Evolutionary conservation across 2,329 filamentous ascomycete species (phyloP), one percentile per base, ranked within the genome.

Genomic region (Diplodia intermedia): DNA sequence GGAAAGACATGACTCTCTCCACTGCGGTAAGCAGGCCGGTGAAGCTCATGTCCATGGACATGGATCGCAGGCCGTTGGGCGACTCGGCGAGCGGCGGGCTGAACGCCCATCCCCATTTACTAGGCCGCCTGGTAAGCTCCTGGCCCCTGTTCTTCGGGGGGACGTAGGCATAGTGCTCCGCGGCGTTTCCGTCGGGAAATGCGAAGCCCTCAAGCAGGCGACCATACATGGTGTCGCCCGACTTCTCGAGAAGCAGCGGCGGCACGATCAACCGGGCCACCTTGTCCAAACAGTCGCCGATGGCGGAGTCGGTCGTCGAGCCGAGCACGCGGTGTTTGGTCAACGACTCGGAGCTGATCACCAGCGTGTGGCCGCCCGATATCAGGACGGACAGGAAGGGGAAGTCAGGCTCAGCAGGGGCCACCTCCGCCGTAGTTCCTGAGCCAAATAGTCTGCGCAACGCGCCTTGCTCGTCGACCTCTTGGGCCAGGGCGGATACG

Each of bases 281-380:
- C 80, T 98, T 97, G 82, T 99, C 95, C 40, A 99, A 83, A 73
- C 91, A 88, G 79, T 97, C 92, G 60, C 95, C 95, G 69, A 97
- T 83, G n/a, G 95, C 93, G 70, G 94, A 89, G 79, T 96, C 93
- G n/a, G 80, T 80, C 0, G 91, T 91, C 18, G 86, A 83, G 20
- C 90, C 93, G 31, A 98, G 80, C 69, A 96, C 87, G 56, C 83
- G 81, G 79, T 98, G 94, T 31, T 89, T 82, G 31, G 85, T 88
- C 2, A 95, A 82, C 3, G 85, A 84, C 49, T 82, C 81, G 8
- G 93, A 96, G 74, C 90, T 86, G 50, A 97, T 87, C 23, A 99
- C 88, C 77, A 96, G 88, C 0, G 94, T 94, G 81, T 99, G 94
- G 1, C 95, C 95, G 47, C 95, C 95, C 0, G 93, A 97, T 18